Conservation (phyloP, 2,329 filamentous ascomycete genomes). For the Fusarium sp. region DNA sequence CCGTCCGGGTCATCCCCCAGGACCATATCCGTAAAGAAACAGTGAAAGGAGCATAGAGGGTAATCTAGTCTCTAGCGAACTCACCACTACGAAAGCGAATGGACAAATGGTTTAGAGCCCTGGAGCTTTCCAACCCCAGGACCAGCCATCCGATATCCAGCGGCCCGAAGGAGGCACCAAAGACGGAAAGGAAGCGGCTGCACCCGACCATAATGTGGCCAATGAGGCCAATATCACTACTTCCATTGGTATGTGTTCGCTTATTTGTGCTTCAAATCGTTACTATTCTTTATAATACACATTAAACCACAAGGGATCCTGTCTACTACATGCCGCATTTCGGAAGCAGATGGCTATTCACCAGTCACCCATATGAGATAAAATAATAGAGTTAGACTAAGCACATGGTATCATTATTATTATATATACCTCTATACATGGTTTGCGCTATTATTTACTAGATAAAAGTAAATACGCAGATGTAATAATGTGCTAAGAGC, state of each 20-base stretch:
- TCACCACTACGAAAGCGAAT: rapidly evolving
- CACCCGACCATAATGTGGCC: neutral
- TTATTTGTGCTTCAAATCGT: rapidly evolving
- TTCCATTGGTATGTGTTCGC: neutral
- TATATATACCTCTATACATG: neutral
- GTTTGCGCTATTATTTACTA: neutral
- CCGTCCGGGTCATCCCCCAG: neutral
- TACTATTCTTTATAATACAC: neutral
- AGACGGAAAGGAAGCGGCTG: neutral
- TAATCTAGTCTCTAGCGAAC: neutral
- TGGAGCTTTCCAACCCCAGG: neutral
- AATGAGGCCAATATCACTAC: neutral
- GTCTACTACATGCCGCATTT: too few relatives aligned
- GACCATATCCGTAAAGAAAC: neutral
- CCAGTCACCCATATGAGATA: too few relatives aligned
- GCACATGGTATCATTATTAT: neutral
- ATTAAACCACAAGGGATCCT: neutral
- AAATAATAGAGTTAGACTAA: neutral
- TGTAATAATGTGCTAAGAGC: neutral
- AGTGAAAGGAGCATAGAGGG: neutral
- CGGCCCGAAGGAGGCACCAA: neutral
- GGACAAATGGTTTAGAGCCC: neutral
- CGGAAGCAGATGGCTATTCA: too few relatives aligned
- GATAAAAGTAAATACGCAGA: neutral
- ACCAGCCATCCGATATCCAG: neutral